These are phyloP conservation scores for Pseudocercospora ulei DNA, from an alignment of 2,329 filamentous ascomycete genomes.

Conservation along the genomic window DNA sequence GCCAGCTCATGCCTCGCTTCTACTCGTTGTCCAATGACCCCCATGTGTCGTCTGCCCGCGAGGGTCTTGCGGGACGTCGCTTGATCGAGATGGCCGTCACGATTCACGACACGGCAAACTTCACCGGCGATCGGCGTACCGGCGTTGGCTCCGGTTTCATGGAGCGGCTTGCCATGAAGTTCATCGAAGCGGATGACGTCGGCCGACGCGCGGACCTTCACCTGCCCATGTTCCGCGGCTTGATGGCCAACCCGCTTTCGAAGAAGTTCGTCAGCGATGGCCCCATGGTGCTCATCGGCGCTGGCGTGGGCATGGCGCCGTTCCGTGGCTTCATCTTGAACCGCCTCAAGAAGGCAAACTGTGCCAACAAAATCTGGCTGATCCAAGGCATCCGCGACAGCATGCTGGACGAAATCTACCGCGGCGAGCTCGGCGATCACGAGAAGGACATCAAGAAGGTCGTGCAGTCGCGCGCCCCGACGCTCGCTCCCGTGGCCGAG, in stretches of 20 bases:
- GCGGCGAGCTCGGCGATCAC: conserved; percentile 88
- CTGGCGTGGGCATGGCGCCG: conserved; percentile 90
- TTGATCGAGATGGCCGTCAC: conserved; percentile 95
- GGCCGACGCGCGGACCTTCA: conserved; percentile 51
- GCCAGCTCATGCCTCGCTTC: conserved; percentile 91
- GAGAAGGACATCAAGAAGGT: conserved; percentile 51
- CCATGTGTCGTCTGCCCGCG: conserved; percentile 61
- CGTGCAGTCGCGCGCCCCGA: conserved; percentile 38
- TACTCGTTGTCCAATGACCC: conserved; percentile 97
- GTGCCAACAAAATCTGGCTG: conserved; percentile 96
- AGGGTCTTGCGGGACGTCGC: conserved; percentile 61
- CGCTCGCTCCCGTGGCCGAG: conserved; percentile 27
- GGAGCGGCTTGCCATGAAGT: conserved; percentile 67
- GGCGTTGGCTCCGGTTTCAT: conserved; percentile 91
- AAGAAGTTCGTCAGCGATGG: conserved; percentile 86
- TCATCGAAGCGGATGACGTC: conserved; percentile 55
- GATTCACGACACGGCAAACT: conserved; percentile 77
- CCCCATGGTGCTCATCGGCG: conserved; percentile 94
- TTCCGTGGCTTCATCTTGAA: conserved; percentile 97
- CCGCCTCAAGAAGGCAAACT: conserved; percentile 84
- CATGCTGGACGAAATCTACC: conserved; percentile 89
- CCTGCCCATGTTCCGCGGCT: conserved; percentile 92
- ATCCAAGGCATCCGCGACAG: conserved; percentile 90
- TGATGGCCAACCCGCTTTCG: conserved; percentile 94
- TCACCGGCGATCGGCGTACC: conserved; percentile 56